A percentile compares a stretch with the other conserved stretches of the same genome.
phyloP scores from a whole-genome alignment of 2,329 filamentous ascomycete genomes.

The Lasiodiplodia hormozganensis region DNA sequence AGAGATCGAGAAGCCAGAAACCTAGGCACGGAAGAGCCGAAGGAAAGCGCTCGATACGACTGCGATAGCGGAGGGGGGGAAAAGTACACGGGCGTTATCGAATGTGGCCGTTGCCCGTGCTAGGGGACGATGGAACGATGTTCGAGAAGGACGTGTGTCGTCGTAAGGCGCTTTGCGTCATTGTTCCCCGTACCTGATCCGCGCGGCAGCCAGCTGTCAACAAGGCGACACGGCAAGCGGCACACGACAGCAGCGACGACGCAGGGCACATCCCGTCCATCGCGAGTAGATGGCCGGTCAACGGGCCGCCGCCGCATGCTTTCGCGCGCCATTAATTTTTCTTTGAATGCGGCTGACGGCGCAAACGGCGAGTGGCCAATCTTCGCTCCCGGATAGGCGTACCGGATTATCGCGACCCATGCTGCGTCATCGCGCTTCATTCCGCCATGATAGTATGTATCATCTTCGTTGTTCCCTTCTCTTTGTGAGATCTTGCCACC shows the following conservation, averaged over 20 bases:
- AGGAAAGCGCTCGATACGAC: neutral
- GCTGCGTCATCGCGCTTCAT: neutral
- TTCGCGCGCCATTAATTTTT: neutral
- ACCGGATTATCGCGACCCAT: too few relatives aligned
- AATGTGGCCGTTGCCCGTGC: neutral
- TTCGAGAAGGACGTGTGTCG: neutral
- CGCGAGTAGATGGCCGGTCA: too few relatives aligned
- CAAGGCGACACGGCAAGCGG: neutral
- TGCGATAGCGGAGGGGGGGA: neutral
- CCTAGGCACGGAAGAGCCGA: neutral
- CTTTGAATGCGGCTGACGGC: neutral
- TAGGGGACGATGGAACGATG: neutral
- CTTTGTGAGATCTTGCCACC: neutral
- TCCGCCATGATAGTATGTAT: neutral
- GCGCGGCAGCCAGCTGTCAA: neutral
- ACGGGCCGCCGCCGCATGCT: neutral
- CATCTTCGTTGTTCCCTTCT: neutral
- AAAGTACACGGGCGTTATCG: neutral
- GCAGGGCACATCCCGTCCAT: neutral
- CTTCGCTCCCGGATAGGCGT: neutral
- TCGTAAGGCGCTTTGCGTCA: neutral
- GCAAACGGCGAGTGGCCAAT: neutral
- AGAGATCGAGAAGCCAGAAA: neutral
- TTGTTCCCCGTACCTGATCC: neutral
- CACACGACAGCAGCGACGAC: neutral